Base-by-base conservation (phyloP, 768 basidiomycete species). In the Collybia sp. region DNA sequence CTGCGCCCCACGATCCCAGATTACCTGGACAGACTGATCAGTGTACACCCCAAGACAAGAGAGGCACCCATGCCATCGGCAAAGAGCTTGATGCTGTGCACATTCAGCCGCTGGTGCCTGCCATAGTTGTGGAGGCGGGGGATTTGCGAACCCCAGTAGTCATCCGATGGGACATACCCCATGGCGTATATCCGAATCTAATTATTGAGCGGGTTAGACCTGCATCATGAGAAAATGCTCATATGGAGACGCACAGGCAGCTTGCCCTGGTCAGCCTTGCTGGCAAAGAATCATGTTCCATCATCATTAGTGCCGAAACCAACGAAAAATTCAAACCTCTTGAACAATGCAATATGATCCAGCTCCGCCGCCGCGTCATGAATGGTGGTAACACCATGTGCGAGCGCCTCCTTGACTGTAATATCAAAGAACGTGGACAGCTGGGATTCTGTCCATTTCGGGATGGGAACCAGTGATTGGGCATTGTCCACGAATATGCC, bases 1-100 rank as follows among this genome's bases (percentile, higher is more conserved):
- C 93, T 0, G 95, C 93, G 6, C 95, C 94, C 75, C 88, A 90
- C 1, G 88, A 90, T 0, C 95, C 92, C 3, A 98, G 76, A 0
- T 94, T 94, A 35, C 93, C 85, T 86, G 44, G 12, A 33, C 25
- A 25, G 8, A 25, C 8, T 25, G 4, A 25, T 25, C 25, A 25
- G 25, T 3, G 30, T 25, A 12, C 13, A 1, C 10, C 10, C 13
- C 15, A 39, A 37, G 11, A 34, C 5, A 44, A 15, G 10, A 19
- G 6, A 20, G 17, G 20, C 38, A 18, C 1, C 45, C 63, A 25
- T 49, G 80, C 88, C 93, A 57, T 97, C 94, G 0, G 80, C 69
- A 56, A 83, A 82, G 2, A 93, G 67, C 55, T 92, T 93, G 48
- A 92, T 68, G 45, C 81, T 80, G 11, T 84, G 77, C 35, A 80